Evolutionary conservation across 1,139 yeast genomes (phyloP).

Genomic region (Debaryomyces sp.): DNA sequence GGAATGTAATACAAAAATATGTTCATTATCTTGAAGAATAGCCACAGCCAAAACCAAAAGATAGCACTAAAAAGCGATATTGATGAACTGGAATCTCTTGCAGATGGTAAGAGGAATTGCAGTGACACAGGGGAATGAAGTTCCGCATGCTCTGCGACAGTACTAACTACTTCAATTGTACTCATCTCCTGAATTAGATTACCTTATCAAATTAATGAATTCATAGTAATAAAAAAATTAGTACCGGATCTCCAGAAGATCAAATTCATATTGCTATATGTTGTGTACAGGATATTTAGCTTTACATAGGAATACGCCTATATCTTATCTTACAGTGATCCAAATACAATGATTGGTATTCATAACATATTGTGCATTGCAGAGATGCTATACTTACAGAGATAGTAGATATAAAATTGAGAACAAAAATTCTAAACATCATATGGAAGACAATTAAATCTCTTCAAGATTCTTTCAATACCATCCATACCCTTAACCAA

Average conservation of each 20-base stretch:
- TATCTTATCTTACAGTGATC: not conserved
- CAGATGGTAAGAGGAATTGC: conserved; percentile 2
- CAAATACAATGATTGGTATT: not conserved
- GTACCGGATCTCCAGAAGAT: not conserved
- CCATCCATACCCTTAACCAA: conserved; percentile 69
- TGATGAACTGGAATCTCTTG: conserved; percentile 11
- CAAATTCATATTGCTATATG: not conserved
- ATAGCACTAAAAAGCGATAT: conserved; percentile 16
- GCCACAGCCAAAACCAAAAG: conserved; percentile 22
- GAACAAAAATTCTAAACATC: conserved; percentile 10
- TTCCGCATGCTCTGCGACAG: not conserved
- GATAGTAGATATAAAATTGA: not conserved
- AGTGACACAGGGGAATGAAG: not conserved
- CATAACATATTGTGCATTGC: not conserved
- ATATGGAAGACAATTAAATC: conserved; percentile 48
- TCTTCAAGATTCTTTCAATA: conserved; percentile 56
- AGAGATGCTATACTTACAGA: not conserved
- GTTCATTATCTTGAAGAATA: conserved; percentile 21
- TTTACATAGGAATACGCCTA: not conserved
- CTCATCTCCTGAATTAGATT: not conserved
- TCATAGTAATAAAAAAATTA: not conserved
- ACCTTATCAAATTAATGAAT: not conserved
- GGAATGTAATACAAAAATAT: conserved; percentile 26
- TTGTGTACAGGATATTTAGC: not conserved
- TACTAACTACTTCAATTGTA: not conserved